These are phyloP conservation scores for Tulasnella sp. DNA, from an alignment of 768 basidiomycete genomes.

Conservation along the genomic window DNA sequence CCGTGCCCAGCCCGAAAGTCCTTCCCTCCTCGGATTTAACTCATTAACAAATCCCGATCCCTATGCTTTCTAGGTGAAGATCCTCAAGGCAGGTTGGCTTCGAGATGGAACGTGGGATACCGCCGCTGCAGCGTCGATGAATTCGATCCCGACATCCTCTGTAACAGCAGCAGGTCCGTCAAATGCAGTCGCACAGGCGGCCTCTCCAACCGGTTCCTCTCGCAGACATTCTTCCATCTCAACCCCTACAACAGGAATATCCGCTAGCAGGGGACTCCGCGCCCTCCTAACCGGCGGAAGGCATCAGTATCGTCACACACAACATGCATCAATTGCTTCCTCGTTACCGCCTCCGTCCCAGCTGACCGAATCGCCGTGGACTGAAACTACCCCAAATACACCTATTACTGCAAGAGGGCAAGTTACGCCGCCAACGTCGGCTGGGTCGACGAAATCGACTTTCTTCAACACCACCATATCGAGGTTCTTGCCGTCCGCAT, in stretches of 20 bases:
- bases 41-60: neutral
- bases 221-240: conserved; percentile 9
- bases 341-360: neutral
- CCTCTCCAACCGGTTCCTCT: conserved; percentile 15
- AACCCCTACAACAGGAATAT: neutral
- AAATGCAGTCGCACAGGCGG: neutral
- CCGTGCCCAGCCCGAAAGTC: neutral
- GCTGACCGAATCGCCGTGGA: neutral
- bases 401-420: neutral
- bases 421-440: neutral
- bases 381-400: neutral
- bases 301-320: neutral
- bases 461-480: neutral
- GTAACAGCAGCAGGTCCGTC: conserved; percentile 17
- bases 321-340: neutral
- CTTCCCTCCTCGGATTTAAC: neutral
- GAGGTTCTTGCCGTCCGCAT: neutral
- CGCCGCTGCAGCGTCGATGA: conserved; percentile 23
- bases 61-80: conserved; percentile 28
- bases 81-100: conserved; percentile 32
- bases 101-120: conserved; percentile 32
- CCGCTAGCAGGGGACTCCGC: conserved; percentile 13
- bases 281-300: conserved; percentile 4
- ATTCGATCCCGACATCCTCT: neutral
- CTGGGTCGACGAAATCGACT: neutral